These are phyloP conservation scores for Puccinia coronata DNA, from an alignment of 1,284 basidiomycete species.

Conservation along the genomic window DNA sequence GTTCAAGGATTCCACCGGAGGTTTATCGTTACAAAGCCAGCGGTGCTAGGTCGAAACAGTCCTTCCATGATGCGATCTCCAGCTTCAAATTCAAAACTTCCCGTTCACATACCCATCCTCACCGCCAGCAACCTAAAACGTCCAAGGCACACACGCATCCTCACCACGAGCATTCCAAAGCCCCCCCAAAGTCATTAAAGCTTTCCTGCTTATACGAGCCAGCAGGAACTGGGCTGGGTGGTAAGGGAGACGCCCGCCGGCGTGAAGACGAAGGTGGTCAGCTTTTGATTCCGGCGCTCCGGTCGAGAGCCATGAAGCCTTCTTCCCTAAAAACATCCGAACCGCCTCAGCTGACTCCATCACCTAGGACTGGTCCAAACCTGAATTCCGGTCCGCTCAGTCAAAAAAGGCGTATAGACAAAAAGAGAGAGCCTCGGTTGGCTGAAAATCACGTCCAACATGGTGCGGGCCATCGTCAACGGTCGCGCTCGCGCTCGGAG, in stretches of 20 bases:
- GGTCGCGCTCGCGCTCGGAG: neutral
- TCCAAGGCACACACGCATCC: neutral
- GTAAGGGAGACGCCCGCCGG: neutral
- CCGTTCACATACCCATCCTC: neutral
- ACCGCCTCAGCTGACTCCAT: neutral
- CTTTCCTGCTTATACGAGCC: slow-evolving; percentile 13
- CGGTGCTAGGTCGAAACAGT: neutral
- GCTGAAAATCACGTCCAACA: neutral
- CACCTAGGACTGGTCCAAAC: neutral
- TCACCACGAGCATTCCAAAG: neutral
- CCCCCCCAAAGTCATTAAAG: neutral
- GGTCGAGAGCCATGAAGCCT: slow-evolving; percentile 26
- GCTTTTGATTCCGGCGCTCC: neutral
- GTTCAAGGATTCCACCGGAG: slow-evolving; percentile 7
- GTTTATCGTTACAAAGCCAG: slow-evolving; percentile 6
- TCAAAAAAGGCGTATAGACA: neutral
- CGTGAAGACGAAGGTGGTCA: neutral
- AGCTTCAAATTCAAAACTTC: slow-evolving; percentile 4
- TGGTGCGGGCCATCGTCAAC: neutral
- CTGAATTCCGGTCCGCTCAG: neutral
- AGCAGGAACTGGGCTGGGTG: neutral
- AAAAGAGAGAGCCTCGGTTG: neutral
- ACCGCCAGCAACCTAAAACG: neutral
- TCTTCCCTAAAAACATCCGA: neutral
- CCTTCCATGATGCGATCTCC: slow-evolving; percentile 18